Percentiles rank a stretch among this genome's conserved stretches.
Conservation (phyloP, 495 filamentous ascomycete species). For the Aspergillus ellipticus region DNA sequence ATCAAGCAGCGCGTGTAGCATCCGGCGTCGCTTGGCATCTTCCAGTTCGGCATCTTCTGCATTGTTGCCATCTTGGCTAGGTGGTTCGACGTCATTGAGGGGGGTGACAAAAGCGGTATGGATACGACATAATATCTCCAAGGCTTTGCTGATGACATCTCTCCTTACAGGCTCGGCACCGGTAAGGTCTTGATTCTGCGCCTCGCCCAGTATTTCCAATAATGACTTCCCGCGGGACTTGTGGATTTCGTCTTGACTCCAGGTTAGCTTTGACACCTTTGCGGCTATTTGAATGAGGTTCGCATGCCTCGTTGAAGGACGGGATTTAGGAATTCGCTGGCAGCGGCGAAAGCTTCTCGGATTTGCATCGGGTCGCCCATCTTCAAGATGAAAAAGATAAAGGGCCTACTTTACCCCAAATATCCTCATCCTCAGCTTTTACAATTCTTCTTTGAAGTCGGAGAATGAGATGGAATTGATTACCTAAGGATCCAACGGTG, state of each 20-base stretch:
- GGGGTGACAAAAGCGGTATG: conserved; percentile 36
- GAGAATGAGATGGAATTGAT: background rate
- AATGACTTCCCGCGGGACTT: conserved; percentile 34
- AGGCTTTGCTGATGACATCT: conserved; percentile 34
- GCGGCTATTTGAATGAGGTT: conserved; percentile 10
- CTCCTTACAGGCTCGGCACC: conserved; percentile 15
- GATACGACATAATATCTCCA: conserved; percentile 33
- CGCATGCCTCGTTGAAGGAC: conserved; percentile 43
- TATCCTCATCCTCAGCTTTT: background rate
- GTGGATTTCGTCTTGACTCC: conserved; percentile 35
- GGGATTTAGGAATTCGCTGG: conserved; percentile 39
- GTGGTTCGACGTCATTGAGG: conserved; percentile 13
- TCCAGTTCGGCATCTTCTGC: conserved; percentile 31
- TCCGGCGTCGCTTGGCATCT: conserved; percentile 44
- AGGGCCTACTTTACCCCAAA: background rate
- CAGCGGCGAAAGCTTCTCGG: conserved; percentile 33
- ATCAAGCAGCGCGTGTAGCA: conserved; percentile 50
- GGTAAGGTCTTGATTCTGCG: background rate
- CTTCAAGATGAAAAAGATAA: conserved; percentile 1
- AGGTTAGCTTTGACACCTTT: conserved; percentile 27
- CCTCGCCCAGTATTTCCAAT: conserved; percentile 33
- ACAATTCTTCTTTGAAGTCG: background rate
- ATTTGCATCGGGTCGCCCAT: conserved; percentile 28
- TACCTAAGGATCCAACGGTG: background rate
- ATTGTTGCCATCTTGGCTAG: background rate